phyloP scores from a whole-genome alignment of 345 rosid species.

The Salix caprea region DNA sequence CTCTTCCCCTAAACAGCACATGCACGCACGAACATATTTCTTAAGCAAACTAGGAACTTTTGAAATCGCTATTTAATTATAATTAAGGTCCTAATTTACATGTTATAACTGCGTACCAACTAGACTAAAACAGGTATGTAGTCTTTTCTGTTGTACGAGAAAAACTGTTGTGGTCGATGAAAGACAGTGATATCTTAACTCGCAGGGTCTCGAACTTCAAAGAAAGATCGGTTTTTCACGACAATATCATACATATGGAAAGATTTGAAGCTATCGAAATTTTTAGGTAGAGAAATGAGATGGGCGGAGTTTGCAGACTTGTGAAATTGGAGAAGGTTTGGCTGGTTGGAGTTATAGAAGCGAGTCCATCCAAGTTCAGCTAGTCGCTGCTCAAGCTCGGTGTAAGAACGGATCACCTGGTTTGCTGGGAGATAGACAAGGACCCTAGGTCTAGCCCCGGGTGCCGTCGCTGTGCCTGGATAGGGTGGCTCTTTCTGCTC shows the following conservation, averaged over 20 bases:
- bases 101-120: not conserved
- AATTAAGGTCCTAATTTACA: not conserved
- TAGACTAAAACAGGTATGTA: not conserved
- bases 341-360: constrained; percentile 28
- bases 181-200: not conserved
- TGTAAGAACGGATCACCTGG: constrained; percentile 48
- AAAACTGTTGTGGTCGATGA: not conserved
- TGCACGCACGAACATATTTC: not conserved
- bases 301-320: constrained; percentile 40
- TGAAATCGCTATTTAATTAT: not conserved
- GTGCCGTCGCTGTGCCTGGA: constrained; percentile 58
- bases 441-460: constrained; percentile 63
- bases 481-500: constrained; percentile 43
- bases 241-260: constrained; percentile 65
- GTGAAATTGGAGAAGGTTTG: constrained; percentile 60
- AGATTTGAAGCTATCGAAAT: constrained; percentile 37
- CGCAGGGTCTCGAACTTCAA: constrained; percentile 47
- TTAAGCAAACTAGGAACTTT: not conserved
- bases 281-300: constrained; percentile 50
- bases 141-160: not conserved
- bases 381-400: constrained; percentile 50
- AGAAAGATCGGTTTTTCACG: constrained; percentile 57
- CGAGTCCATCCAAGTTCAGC: constrained; percentile 64
- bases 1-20: not conserved
- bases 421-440: constrained; percentile 58